Evolutionary conservation across 2,329 filamentous ascomycete genomes (phyloP).

Genomic region (Beauveria brongniartii): DNA sequence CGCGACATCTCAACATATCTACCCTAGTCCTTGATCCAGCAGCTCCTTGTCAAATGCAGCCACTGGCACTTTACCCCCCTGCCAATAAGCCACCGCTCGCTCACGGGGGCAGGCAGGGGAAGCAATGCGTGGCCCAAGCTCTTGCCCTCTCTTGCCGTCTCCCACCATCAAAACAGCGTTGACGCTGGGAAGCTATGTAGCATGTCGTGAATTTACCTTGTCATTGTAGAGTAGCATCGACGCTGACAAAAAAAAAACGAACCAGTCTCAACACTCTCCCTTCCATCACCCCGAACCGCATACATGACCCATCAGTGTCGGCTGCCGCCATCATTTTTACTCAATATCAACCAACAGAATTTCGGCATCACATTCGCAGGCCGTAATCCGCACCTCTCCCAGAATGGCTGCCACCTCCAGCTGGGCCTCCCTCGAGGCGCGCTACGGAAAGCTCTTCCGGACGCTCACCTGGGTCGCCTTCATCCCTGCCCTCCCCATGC

Average conservation of each 20-base stretch:
- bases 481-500: conserved; percentile 31
- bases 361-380: background rate
- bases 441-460: conserved; percentile 23
- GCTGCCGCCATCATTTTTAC: background rate
- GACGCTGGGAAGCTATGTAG: background rate
- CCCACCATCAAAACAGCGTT: background rate
- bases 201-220: background rate
- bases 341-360: background rate
- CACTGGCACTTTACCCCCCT: too few relatives aligned
- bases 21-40: background rate
- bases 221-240: background rate
- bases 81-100: background rate
- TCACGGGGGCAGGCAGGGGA: background rate
- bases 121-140: conserved; percentile 1
- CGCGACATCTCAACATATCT: background rate
- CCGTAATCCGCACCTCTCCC: background rate
- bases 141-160: background rate
- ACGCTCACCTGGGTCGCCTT: conserved; percentile 27
- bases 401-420: background rate
- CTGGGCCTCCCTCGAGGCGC: conserved; percentile 9
- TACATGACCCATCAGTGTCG: too few relatives aligned
- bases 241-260: background rate
- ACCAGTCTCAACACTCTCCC: background rate
- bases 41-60: too few relatives aligned
- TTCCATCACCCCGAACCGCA: background rate